Evolutionary conservation across 176 grass and related monocot genomes (phyloP).

Genomic region (Rhynchospora breviuscula): DNA sequence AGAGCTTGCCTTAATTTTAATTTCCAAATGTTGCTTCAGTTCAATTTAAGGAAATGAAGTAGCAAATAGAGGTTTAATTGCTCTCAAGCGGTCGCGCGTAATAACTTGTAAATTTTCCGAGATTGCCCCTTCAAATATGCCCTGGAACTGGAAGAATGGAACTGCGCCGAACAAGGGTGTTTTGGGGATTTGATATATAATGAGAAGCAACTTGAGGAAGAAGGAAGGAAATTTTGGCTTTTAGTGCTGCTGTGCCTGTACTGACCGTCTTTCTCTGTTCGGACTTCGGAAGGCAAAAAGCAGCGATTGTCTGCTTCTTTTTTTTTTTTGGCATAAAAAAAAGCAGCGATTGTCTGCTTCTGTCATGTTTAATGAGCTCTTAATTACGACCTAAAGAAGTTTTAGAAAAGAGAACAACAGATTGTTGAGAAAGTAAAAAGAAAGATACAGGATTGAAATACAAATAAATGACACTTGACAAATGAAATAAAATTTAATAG

Average conservation of each 20-base stretch:
- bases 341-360: background rate
- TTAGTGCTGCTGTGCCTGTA: background rate
- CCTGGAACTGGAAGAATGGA: too few species aligned
- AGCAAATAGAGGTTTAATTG: background rate
- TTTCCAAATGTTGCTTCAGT: background rate
- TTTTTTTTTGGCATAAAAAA: background rate
- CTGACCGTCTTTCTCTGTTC: background rate
- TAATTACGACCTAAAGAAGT: too few species aligned
- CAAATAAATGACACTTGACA: too few species aligned
- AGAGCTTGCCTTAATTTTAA: background rate
- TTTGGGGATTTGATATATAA: constrained; percentile 8
- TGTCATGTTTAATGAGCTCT: too few species aligned
- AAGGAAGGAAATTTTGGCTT: background rate
- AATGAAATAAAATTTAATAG: too few species aligned
- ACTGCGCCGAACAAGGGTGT: background rate
- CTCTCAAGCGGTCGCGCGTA: background rate
- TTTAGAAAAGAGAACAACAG: too few species aligned
- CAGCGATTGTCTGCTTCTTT: background rate
- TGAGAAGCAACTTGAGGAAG: background rate
- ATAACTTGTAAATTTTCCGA: background rate
- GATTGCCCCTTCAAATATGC: background rate
- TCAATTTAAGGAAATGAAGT: background rate
- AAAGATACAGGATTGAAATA: too few species aligned
- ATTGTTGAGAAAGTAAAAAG: too few species aligned
- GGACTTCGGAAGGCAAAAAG: background rate